Evolutionary conservation across 371 early-diverging fungal genomes (phyloP).

Genomic region (Mortierella sp.): DNA sequence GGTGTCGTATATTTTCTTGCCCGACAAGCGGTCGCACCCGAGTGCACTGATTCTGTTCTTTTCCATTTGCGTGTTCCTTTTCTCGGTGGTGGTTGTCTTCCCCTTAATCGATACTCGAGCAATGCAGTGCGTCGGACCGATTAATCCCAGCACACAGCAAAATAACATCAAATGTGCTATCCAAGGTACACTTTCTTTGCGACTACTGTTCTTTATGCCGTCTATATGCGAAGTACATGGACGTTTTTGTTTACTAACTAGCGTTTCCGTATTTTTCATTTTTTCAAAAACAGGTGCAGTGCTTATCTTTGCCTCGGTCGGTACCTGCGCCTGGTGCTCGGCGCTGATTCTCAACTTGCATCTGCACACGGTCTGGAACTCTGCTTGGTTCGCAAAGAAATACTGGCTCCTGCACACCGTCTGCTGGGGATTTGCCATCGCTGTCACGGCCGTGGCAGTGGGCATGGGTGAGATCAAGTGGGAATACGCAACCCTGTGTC

Average conservation of each 20-base stretch:
- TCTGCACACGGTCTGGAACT: conserved; percentile 76
- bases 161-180: conserved; percentile 73
- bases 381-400: conserved; percentile 65
- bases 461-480: conserved; percentile 64
- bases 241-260: not conserved
- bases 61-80: conserved; percentile 65
- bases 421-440: conserved; percentile 71
- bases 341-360: conserved; percentile 75
- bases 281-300: conserved; percentile 52
- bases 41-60: conserved; percentile 74
- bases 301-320: conserved; percentile 66
- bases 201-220: no score
- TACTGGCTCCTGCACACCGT: conserved; percentile 63
- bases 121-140: conserved; percentile 66
- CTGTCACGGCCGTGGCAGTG: conserved; percentile 62
- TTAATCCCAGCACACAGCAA: conserved; percentile 60
- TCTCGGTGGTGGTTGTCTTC: conserved; percentile 65
- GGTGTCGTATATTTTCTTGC: conserved; percentile 67
- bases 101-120: conserved; percentile 63
- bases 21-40: conserved; percentile 74
- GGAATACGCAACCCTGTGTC: conserved; percentile 71
- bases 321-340: conserved; percentile 69
- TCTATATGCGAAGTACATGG: no score
- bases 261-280: not conserved
- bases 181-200: conserved; percentile 63